Conservation (phyloP, 441 rosid genomes). For the Gossypium gossypioides region DNA sequence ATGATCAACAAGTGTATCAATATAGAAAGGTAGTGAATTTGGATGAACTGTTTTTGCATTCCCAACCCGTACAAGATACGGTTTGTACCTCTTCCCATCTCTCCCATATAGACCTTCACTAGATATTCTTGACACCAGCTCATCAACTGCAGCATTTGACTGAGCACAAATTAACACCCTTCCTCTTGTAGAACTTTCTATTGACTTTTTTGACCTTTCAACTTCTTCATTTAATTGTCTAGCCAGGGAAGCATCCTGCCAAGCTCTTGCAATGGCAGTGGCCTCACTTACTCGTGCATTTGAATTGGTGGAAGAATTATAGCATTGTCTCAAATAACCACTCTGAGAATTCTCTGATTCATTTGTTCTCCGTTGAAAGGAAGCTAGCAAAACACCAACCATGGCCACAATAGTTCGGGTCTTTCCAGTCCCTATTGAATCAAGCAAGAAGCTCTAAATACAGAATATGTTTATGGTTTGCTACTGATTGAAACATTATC, state of each 20-base stretch:
- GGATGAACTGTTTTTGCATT: conserved; percentile 87
- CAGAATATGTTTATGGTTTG: background rate
- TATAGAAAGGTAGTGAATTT: conserved; percentile 73
- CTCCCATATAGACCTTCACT: conserved; percentile 74
- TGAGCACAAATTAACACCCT: conserved; percentile 95
- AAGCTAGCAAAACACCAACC: conserved; percentile 82
- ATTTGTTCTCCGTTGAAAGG: conserved; percentile 27
- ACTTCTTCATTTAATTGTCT: conserved; percentile 57
- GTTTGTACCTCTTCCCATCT: conserved; percentile 84
- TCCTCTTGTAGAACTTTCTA: conserved; percentile 49
- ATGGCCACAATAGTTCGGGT: conserved; percentile 93
- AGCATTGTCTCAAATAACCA: conserved; percentile 33
- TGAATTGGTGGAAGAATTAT: conserved; percentile 29
- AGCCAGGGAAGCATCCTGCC: conserved; percentile 98
- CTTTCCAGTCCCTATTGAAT: conserved; percentile 79
- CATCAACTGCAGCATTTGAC: conserved; percentile 99
- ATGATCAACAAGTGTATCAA: conserved; percentile 86
- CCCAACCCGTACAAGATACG: conserved; percentile 95
- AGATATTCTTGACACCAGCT: conserved; percentile 80
- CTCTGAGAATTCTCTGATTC: conserved; percentile 24
- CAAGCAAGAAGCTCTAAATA: conserved; percentile 10
- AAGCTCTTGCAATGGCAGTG: conserved; percentile 77
- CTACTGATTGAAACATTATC: background rate
- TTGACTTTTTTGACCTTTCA: conserved; percentile 34
- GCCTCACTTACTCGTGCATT: conserved; percentile 55